Conservation (phyloP, 1,284 basidiomycete genomes). For the Coniferiporia weirii region DNA sequence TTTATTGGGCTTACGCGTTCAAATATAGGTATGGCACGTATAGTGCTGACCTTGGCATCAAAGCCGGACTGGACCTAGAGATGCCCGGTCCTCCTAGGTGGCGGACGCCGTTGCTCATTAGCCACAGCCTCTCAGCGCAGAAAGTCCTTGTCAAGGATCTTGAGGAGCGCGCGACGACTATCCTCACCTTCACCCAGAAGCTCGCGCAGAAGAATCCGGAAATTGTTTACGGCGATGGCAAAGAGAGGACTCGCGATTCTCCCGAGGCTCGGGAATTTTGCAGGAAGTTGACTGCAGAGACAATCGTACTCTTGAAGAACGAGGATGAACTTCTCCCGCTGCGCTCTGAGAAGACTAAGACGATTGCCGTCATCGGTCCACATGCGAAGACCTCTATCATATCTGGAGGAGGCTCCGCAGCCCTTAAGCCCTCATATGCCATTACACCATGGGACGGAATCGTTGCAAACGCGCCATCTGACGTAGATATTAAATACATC, state of each 20-base stretch:
- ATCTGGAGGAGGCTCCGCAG: constrained; percentile 47
- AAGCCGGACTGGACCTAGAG: constrained; percentile 65
- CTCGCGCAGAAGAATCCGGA: constrained; percentile 54
- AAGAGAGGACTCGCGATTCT: constrained; percentile 54
- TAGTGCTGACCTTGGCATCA: constrained; percentile 50
- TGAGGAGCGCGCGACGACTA: constrained; percentile 48
- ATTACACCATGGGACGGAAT: constrained; percentile 56
- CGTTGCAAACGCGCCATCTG: constrained; percentile 39
- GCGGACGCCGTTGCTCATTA: constrained; percentile 51
- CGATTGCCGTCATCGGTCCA: constrained; percentile 41
- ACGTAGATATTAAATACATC: constrained; percentile 42
- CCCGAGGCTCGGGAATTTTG: constrained; percentile 50
- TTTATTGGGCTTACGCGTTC: not conserved
- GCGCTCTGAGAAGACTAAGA: constrained; percentile 27
- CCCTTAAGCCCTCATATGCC: constrained; percentile 41
- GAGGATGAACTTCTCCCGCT: constrained; percentile 42
- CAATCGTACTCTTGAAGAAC: constrained; percentile 71
- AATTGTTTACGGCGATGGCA: constrained; percentile 60
- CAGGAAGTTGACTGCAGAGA: constrained; percentile 53
- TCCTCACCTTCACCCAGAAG: constrained; percentile 55
- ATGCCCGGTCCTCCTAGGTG: constrained; percentile 66
- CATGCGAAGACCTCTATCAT: constrained; percentile 42
- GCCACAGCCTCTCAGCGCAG: constrained; percentile 50
- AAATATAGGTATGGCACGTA: constrained; percentile 55
- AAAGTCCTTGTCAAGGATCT: constrained; percentile 50